Evolutionary conservation across 2,329 filamentous ascomycete species (phyloP).

Genomic region (Acrocalymma vagum): DNA sequence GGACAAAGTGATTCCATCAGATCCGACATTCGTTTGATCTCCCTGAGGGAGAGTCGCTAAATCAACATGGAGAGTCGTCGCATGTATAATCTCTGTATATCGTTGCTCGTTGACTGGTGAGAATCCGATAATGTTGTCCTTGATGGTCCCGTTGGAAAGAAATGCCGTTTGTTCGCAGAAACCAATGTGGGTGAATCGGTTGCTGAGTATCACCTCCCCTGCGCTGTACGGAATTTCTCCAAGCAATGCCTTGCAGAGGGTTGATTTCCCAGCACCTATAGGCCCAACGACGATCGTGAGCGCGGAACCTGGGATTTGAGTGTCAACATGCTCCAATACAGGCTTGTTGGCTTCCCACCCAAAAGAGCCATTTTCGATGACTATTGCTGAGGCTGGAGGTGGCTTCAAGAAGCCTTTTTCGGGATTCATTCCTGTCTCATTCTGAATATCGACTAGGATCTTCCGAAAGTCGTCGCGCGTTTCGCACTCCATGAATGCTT

Average conservation of each 20-base stretch:
- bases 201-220: slow-evolving; percentile 25
- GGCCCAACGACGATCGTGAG: slow-evolving; percentile 33
- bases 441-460: too few species aligned
- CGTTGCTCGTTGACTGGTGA: slow-evolving; percentile 5
- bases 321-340: slow-evolving; percentile 20
- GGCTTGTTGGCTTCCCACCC: slow-evolving; percentile 30
- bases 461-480: slow-evolving; percentile 7
- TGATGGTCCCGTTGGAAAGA: slow-evolving; percentile 12
- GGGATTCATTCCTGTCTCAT: slow-evolving; percentile 22
- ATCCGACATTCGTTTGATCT: slow-evolving; percentile 54
- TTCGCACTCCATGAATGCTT: slow-evolving; percentile 12
- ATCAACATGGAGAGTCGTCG: slow-evolving; percentile 7
- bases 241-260: slow-evolving; percentile 40
- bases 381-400: slow-evolving; percentile 11
- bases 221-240: slow-evolving; percentile 36
- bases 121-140: slow-evolving; percentile 15
- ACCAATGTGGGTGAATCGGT: slow-evolving; percentile 32
- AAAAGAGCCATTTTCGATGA: slow-evolving; percentile 26
- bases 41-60: slow-evolving; percentile 6
- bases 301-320: slow-evolving; percentile 14
- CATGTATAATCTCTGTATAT: slow-evolving; percentile 13
- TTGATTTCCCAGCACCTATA: slow-evolving; percentile 43
- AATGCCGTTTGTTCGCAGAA: slow-evolving; percentile 50
- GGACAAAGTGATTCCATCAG: slow-evolving; percentile 56
- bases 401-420: too few species aligned